Base-by-base conservation (phyloP, 352 stramenopile species). In the Globisporangium cederbergense region DNA sequence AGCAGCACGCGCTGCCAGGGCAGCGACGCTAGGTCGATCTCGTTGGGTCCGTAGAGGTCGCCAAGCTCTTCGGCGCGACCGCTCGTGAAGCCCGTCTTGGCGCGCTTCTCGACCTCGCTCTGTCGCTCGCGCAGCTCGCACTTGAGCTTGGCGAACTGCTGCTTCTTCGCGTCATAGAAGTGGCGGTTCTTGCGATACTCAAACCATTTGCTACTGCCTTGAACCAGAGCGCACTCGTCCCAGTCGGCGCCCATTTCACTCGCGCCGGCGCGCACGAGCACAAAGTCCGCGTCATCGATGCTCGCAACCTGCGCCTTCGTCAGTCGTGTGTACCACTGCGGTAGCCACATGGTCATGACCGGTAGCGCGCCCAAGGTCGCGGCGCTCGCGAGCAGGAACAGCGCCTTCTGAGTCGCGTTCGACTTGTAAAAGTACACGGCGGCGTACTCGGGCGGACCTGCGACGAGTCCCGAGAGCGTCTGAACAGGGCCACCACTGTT, bases 141-240 rank as follows among this genome's bases (percentile, higher is more conserved):
- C 55, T 81, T 72, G 11, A 91, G 73, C 34, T 73, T 75, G 40
- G 77, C 67, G 43, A 93, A 91, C 10, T 55, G 60, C 14, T 80
- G 63, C 40, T 76, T 70, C 56, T 88, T 75, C 40, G 71, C 54
- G 57, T 89, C 74, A n/a, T 73, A 84, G 53, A 89, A 77, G 58
- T 93, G 80, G 28, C 84, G 82, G 60, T 75, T 80, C 51, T 90
- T 89, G 62, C 78, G 70, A 67, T 81, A 91, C 54, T 90, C 79
- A 22, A 93, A 93, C 78, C 81, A 88, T 5, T 60, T 52, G 14
- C 20, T 28, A 11, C 18, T 59, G 47, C 47, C 2, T 72, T 53
- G 16, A 22, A 64, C 62, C 28, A 91, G 64, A 11, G 38, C 51
- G 56, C 77, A 90, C 64, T 83, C 74, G 36, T 83, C 69, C 71